Evolutionary conservation across 257 asterid genomes (phyloP).

Genomic region (Plantago ovata): DNA sequence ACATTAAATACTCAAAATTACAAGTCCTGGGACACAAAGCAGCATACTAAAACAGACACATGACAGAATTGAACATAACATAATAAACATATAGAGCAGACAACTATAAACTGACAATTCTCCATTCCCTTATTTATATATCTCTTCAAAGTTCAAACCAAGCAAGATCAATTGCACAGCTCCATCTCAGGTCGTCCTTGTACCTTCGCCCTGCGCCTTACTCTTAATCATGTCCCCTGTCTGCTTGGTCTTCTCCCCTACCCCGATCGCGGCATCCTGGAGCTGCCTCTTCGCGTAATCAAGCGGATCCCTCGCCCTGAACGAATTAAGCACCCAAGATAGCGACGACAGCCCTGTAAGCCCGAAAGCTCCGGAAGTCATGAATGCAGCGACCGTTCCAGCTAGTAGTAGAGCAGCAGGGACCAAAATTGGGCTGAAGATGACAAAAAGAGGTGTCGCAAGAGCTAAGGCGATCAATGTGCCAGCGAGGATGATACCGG

Average conservation of each 20-base stretch:
- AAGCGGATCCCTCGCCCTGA: constrained; percentile 40
- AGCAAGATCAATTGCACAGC: background rate
- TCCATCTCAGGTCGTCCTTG: constrained; percentile 4
- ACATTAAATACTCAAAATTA: background rate
- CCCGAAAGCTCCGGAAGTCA: constrained; percentile 63
- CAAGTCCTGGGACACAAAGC: background rate
- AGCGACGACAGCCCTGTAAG: constrained; percentile 59
- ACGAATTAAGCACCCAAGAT: constrained; percentile 47
- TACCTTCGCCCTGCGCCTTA: background rate
- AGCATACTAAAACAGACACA: background rate
- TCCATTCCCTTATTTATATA: background rate
- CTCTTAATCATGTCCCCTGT: constrained; percentile 4
- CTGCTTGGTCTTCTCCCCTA: constrained; percentile 9
- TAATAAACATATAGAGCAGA: background rate
- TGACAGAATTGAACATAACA: background rate
- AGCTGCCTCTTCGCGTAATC: constrained; percentile 25
- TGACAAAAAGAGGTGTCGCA: constrained; percentile 47
- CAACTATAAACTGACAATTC: background rate
- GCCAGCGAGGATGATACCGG: constrained; percentile 46
- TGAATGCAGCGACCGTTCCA: constrained; percentile 45
- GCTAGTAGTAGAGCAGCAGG: constrained; percentile 39
- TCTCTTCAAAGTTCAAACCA: background rate
- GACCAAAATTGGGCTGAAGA: constrained; percentile 56
- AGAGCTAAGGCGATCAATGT: constrained; percentile 43
- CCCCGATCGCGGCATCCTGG: constrained; percentile 1